Conservation (phyloP, 228 moss, liverwort and hornwort genomes). For the Sphagnum magellanicum region DNA sequence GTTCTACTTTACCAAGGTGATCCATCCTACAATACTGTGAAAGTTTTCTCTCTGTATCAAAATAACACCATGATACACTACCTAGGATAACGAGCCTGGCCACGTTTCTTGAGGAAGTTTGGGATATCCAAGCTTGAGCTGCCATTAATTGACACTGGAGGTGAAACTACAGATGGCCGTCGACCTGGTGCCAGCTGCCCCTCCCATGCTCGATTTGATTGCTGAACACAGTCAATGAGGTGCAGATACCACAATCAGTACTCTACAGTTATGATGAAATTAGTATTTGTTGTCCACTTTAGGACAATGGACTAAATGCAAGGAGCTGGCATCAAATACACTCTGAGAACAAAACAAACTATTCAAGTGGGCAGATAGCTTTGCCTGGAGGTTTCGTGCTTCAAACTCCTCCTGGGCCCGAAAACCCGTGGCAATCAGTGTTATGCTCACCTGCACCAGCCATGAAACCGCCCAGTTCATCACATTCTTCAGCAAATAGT, state of each 20-base stretch:
- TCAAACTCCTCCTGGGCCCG: slow-evolving; percentile 85
- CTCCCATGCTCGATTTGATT: slow-evolving; percentile 48
- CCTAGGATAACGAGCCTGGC: slow-evolving; percentile 75
- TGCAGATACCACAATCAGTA: not conserved
- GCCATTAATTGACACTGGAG: slow-evolving; percentile 47
- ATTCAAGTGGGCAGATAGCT: not conserved
- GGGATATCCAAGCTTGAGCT: slow-evolving; percentile 70
- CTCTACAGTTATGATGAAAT: not conserved
- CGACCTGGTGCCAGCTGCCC: slow-evolving; percentile 28
- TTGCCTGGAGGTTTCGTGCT: slow-evolving; percentile 63
- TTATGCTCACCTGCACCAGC: slow-evolving; percentile 80
- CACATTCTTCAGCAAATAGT: too few species aligned
- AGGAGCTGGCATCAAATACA: not conserved
- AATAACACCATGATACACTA: slow-evolving; percentile 4
- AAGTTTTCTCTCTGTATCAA: not conserved
- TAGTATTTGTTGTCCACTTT: not conserved
- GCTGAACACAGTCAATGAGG: slow-evolving; percentile 33
- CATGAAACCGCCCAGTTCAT: too few species aligned
- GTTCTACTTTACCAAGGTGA: too few species aligned
- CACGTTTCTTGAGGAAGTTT: slow-evolving; percentile 83
- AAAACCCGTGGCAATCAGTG: slow-evolving; percentile 93
- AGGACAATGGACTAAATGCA: not conserved
- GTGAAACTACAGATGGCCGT: slow-evolving; percentile 40
- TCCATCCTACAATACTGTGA: not conserved
- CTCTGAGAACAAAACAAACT: not conserved